A percentile compares a stretch with the other conserved stretches of the same genome.
These are phyloP conservation scores for Talaromyces sp. DNA, from an alignment of 2,329 filamentous ascomycete species.

Conservation along the genomic window DNA sequence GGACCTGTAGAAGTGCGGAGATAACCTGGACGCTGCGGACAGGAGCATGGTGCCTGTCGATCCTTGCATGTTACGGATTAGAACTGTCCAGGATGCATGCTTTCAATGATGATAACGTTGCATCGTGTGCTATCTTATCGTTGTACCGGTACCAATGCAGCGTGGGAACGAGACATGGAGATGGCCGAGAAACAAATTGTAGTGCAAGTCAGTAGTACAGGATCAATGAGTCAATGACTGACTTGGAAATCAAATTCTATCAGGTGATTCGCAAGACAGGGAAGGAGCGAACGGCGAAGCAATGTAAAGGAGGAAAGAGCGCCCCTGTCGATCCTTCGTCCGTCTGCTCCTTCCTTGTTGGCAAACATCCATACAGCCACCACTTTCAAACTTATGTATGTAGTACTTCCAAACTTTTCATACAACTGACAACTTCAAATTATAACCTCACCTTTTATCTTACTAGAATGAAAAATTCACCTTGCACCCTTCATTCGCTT, in stretches of 20 bases:
- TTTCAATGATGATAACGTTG: conserved; percentile 9
- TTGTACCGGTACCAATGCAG: neutral
- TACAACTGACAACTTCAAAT: no score
- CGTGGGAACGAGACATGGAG: neutral
- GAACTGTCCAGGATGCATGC: conserved; percentile 2
- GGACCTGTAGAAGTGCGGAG: neutral
- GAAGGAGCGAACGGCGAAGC: neutral
- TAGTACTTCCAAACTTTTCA: no score
- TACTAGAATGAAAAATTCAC: no score
- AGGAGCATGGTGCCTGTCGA: conserved; percentile 13
- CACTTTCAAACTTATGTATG: no score
- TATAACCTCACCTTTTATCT: no score
- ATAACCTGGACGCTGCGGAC: neutral
- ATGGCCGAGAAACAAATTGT: neutral
- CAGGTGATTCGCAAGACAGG: neutral
- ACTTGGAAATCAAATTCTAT: neutral
- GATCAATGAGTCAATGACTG: no score
- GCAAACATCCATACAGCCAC: no score
- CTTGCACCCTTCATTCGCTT: no score
- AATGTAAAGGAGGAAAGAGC: neutral
- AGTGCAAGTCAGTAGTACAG: neutral
- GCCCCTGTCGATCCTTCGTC: neutral
- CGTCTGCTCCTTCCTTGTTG: no score
- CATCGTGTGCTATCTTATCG: conserved; percentile 3
- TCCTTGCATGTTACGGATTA: conserved; percentile 14